Percentiles rank a stretch among this genome's conserved stretches.
Conservation (phyloP, 805 yeast genomes). For the Candida peoriensis region DNA sequence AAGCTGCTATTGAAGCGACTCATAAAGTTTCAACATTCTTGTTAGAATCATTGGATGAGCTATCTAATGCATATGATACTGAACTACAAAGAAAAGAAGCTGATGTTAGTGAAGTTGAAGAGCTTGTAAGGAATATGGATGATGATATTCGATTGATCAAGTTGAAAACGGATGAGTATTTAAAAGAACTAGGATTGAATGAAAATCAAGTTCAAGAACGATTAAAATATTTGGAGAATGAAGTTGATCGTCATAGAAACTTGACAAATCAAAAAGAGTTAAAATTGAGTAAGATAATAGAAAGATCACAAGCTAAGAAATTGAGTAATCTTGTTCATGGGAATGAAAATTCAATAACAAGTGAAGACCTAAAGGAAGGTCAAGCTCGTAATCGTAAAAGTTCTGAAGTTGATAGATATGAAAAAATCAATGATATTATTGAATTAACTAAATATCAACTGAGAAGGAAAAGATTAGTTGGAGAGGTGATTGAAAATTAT, state of each 20-base stretch:
- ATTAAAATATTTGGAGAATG: constrained; percentile 11
- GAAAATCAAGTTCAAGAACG: constrained; percentile 10
- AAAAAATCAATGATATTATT: constrained; percentile 20
- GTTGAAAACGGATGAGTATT: constrained; percentile 16
- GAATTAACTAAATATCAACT: constrained; percentile 40
- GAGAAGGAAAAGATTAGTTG: constrained; percentile 31
- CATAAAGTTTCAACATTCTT: constrained; percentile 49
- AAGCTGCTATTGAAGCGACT: constrained; percentile 48
- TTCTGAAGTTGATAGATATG: constrained; percentile 6
- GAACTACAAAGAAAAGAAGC: constrained; percentile 51
- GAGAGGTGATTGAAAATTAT: constrained; percentile 28
- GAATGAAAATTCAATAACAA: too few relatives aligned
- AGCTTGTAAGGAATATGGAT: constrained; percentile 36
- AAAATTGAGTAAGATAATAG: constrained; percentile 22
- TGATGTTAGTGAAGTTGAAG: constrained; percentile 44
- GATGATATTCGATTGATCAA: constrained; percentile 34
- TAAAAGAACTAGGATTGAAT: constrained; percentile 16
- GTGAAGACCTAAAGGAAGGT: background rate
- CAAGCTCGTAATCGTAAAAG: background rate
- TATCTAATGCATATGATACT: constrained; percentile 47
- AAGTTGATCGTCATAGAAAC: constrained; percentile 16
- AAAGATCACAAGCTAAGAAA: constrained; percentile 25
- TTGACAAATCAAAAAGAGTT: constrained; percentile 21
- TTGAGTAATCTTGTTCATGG: constrained; percentile 8
- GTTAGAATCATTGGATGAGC: constrained; percentile 40